Evolutionary conservation across 2,329 filamentous ascomycete genomes (phyloP), one percentile per base, ranked within the genome.

Genomic region (Penicillium sp.): DNA sequence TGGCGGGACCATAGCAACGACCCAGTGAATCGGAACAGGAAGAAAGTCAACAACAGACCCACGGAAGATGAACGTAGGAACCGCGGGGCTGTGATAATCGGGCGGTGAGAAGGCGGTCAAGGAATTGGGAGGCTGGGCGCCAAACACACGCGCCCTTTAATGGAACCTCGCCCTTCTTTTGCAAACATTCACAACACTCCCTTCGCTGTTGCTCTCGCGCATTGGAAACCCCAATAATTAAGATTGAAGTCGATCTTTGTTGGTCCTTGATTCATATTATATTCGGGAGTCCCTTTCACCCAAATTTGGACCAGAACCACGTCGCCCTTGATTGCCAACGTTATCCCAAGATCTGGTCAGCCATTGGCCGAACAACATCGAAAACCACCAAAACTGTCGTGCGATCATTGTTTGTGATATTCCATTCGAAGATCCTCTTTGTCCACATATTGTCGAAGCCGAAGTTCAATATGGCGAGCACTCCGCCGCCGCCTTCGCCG

Each of bases 401-500:
- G 25, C 33, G 5, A 23, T 12, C 8, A 8, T 37, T 37, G 33
- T 32, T 12, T 32, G 28, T 10, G 42, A 39, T 20, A 9, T 6
- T n/a, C 24, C 6, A 10, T 20, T 41, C 29, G 15, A 24, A 15
- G 15, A 18, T 18, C 8, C 5, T 9, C 12, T 18, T 32, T 27
- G 18, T 12, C 2, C 15, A 13, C 10, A 40, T 27, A 35, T 24
- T 4, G n/a, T 47, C 42, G 9, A 42, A 38, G 25, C 44, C 44
- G 35, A 52, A 41, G 4, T 46, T 45, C 53, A 65, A 48, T 44
- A 75, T 75, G 72, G 68, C 72, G 45, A 68, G 72, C 32, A 76
- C 74, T 58, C 74, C 74, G 47, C 74, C 74, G n/a, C 65, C 68
- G 31, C 66, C 56, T 8, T 60, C 58, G 15, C 59, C 66, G 32